Conservation (phyloP, 306 rosid species). For the Fragaria ananassa region DNA sequence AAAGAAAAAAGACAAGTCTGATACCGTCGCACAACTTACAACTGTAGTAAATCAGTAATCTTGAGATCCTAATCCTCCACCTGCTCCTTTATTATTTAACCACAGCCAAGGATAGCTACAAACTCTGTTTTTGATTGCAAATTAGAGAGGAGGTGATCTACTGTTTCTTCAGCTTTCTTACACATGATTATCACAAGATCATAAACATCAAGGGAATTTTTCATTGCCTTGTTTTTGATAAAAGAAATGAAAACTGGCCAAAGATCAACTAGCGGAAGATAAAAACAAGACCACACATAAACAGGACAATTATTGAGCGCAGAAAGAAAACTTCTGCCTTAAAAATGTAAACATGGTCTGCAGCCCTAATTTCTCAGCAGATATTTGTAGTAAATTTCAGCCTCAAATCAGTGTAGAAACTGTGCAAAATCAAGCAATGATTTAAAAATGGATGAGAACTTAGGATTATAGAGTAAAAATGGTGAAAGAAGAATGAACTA, state of each 20-base stretch:
- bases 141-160: background rate
- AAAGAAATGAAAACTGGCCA: background rate
- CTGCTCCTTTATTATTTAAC: background rate
- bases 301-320: background rate
- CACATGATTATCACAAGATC: background rate
- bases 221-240: background rate
- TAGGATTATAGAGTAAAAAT: background rate
- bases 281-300: background rate
- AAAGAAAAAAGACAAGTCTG: background rate
- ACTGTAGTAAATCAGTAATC: background rate
- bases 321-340: background rate
- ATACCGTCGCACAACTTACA: background rate
- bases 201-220: background rate
- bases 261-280: background rate
- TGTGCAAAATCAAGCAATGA: background rate
- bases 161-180: background rate
- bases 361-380: background rate
- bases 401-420: background rate
- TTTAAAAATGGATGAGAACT: background rate
- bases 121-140: background rate
- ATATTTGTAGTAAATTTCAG: background rate
- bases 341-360: background rate
- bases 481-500: background rate
- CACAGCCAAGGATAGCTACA: background rate
- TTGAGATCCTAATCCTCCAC: background rate